Base-by-base conservation (phyloP, 345 rosid genomes). In the Arabidopsis suecica region DNA sequence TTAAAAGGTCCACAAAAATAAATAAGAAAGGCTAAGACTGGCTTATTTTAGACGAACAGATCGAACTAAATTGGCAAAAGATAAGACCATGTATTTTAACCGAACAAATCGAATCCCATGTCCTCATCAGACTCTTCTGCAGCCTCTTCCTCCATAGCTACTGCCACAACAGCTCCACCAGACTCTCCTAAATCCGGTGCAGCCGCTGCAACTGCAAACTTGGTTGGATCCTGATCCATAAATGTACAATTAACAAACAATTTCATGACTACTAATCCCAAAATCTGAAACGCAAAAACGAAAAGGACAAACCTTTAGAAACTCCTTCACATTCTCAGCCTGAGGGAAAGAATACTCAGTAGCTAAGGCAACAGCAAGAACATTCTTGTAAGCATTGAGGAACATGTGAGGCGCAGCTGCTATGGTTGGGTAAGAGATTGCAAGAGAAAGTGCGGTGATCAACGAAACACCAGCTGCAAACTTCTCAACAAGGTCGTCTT, bases 371-470 rank as follows among this genome's bases (percentile, higher is more conserved):
- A 94, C 40, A 7, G 93, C 77, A 18, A 94, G 78, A 47, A 84
- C 85, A 37, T 94, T 94, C 87, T 94, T 91, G 88, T 91, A 91
- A 16, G 88, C 95, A 73, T 91, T 94, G 84, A 88, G 50, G 76
- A 94, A 84, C 98, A 94, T 91, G 76, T 91, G 95, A 2, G 97
- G 95, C 2, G 92, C 95, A 41, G 97, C 98, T 34, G 93, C 95
- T 11, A 94, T 64, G 16, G 92, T 86, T 5, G 98, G 98, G 85
- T 86, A 94, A n/a, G 97, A 90, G 82, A 85, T 64, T 11, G 92
- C 91, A 12, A 94, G 81, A 3, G 97, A 81, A 75, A 91, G 65
- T 0, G 97, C 65, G 0, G 97, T 83, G 58, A 88, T 82, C 87
- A 86, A 85, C 42, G 95, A 86, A 41, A 94, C 87, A 81, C 97